Evolutionary conservation across 441 rosid genomes (phyloP).

Genomic region (Erysimum cheiri): DNA sequence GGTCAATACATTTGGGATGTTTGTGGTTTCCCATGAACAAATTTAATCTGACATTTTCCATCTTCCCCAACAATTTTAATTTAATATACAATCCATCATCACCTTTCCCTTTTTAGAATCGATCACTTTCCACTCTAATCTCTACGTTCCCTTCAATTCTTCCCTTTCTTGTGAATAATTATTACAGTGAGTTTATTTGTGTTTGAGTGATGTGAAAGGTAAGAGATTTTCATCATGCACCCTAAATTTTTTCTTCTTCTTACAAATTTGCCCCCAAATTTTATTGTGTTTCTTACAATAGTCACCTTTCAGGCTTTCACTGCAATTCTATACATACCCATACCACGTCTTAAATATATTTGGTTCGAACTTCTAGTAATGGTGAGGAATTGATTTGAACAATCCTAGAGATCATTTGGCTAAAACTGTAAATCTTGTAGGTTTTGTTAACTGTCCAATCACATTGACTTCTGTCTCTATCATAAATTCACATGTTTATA

Average conservation of each 20-base stretch:
- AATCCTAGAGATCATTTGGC: slow-evolving; percentile 27
- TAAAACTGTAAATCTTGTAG: slow-evolving; percentile 16
- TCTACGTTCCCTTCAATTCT: slow-evolving; percentile 39
- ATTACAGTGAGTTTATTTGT: slow-evolving; percentile 37
- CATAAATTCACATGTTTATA: slow-evolving; percentile 34
- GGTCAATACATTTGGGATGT: slow-evolving; percentile 49
- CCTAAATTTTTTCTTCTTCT: slow-evolving; percentile 3
- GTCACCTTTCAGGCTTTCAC: neutral
- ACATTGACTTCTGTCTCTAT: slow-evolving; percentile 43
- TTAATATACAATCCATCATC: slow-evolving; percentile 32
- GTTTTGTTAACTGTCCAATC: slow-evolving; percentile 41
- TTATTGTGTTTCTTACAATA: neutral
- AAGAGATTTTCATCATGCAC: slow-evolving; percentile 25
- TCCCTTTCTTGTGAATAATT: slow-evolving; percentile 39
- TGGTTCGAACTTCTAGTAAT: slow-evolving; percentile 21
- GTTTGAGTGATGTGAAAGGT: slow-evolving; percentile 46
- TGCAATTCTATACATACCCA: slow-evolving; percentile 18
- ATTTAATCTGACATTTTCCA: slow-evolving; percentile 45
- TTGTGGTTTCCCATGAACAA: slow-evolving; percentile 44
- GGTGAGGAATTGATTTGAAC: slow-evolving; percentile 20
- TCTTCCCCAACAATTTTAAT: slow-evolving; percentile 39
- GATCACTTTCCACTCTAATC: slow-evolving; percentile 39
- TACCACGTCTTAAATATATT: slow-evolving; percentile 16
- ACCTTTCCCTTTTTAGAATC: slow-evolving; percentile 43
- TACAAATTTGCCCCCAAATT: slow-evolving; percentile 13